These are phyloP conservation scores for Aspergillus piperis DNA, from an alignment of 2,329 filamentous ascomycete genomes.

Conservation along the genomic window DNA sequence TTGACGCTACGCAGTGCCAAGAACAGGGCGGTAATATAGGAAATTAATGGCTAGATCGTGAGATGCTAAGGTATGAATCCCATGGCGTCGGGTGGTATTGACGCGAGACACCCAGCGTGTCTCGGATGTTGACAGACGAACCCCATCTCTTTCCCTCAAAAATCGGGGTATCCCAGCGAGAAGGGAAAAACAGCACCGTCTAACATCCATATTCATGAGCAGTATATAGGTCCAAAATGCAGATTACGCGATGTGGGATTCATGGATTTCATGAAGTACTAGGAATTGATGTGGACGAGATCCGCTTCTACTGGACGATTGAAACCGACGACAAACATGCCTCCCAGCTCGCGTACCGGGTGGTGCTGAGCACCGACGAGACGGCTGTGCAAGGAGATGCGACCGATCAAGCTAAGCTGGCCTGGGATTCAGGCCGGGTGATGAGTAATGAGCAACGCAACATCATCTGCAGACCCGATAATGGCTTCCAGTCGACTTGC, in stretches of 20 bases:
- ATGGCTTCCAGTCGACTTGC: conserved; percentile 24
- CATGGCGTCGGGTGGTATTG: no score
- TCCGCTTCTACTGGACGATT: conserved; percentile 27
- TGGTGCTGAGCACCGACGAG: conserved; percentile 14
- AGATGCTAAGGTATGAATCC: no score
- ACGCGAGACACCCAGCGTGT: no score
- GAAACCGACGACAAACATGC: conserved; percentile 8
- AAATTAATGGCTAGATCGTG: no score
- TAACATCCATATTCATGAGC: no score
- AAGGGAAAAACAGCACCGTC: no score
- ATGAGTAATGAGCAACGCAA: conserved; percentile 26
- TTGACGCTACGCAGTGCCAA: no score
- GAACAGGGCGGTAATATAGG: no score
- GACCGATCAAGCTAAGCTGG: not conserved
- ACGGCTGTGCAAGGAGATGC: not conserved
- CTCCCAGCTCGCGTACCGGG: conserved; percentile 20
- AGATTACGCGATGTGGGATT: conserved; percentile 25
- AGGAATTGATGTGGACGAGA: conserved; percentile 24
- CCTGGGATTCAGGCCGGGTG: conserved; percentile 25
- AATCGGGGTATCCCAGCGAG: no score
- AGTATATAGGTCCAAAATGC: not conserved
- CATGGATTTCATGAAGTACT: conserved; percentile 28
- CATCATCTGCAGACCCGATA: conserved; percentile 20
- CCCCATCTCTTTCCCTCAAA: no score
- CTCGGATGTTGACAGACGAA: no score